Conservation (phyloP, 1,284 basidiomycete genomes). For the Cryptococcus amylolentus region DNA sequence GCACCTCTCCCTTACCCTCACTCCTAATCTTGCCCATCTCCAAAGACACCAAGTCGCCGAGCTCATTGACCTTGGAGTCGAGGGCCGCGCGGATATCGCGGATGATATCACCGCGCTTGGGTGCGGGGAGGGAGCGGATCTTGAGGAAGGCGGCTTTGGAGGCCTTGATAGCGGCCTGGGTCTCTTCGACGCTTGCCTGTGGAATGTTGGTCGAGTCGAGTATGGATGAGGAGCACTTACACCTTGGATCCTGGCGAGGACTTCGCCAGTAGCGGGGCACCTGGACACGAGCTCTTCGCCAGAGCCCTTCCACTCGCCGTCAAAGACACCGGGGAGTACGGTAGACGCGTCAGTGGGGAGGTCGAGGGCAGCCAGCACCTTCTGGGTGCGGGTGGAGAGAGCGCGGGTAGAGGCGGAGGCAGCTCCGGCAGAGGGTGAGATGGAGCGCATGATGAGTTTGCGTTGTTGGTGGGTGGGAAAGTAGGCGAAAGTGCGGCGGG, state of each 20-base stretch:
- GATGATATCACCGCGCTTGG: constrained; percentile 79
- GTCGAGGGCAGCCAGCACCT: constrained; percentile 35
- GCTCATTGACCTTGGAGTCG: constrained; percentile 71
- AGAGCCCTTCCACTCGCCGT: constrained; percentile 42
- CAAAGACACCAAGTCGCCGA: constrained; percentile 67
- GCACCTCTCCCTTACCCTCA: constrained; percentile 87
- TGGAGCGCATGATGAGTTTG: neutral
- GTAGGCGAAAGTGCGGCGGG: neutral
- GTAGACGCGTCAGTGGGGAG: constrained; percentile 24
- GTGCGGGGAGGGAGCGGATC: constrained; percentile 77
- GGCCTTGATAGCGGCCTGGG: constrained; percentile 24
- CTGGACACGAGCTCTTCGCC: constrained; percentile 31
- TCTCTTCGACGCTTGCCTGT: constrained; percentile 32
- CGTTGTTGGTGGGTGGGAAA: neutral
- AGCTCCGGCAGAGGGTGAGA: neutral
- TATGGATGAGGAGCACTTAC: constrained; percentile 20
- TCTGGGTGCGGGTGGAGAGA: constrained; percentile 34
- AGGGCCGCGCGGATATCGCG: constrained; percentile 81
- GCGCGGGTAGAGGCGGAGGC: neutral
- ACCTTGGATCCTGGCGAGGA: constrained; percentile 32
- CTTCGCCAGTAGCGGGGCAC: constrained; percentile 46
- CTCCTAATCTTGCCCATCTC: constrained; percentile 90
- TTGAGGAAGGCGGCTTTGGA: constrained; percentile 58
- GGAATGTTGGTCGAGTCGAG: neutral
- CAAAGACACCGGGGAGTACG: constrained; percentile 37